phyloP scores from a whole-genome alignment of 352 stramenopile species.

The Phytophthora syringae region DNA sequence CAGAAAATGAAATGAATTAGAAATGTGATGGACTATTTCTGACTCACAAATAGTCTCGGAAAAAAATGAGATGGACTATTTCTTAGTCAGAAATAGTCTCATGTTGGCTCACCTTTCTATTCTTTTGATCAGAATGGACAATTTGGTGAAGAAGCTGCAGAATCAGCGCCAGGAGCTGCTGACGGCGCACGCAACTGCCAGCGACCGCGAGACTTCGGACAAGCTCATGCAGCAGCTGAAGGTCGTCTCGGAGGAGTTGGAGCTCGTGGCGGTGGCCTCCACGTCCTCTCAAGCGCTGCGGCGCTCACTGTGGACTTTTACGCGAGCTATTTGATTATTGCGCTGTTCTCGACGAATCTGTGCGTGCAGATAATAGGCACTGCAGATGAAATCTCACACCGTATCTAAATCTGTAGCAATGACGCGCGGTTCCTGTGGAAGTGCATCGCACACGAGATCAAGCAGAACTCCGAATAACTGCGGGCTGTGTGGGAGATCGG shows the following conservation, averaged over 20 bases:
- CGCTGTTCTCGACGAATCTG: conserved; percentile 60
- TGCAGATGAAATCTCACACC: conserved; percentile 10
- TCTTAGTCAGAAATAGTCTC: neutral
- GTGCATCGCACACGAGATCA: conserved; percentile 51
- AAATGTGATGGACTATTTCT: conserved; percentile 12
- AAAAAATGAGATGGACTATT: no score
- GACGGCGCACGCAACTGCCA: conserved; percentile 18
- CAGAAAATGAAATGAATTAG: neutral
- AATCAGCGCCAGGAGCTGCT: conserved; percentile 51
- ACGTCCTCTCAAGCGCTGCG: conserved; percentile 26
- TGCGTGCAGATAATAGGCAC: conserved; percentile 19
- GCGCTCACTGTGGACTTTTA: conserved; percentile 65
- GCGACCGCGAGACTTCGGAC: conserved; percentile 21
- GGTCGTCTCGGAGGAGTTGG: conserved; percentile 55
- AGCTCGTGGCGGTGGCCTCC: conserved; percentile 55
- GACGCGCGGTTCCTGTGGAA: conserved; percentile 83
- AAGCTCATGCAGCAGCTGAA: conserved; percentile 44
- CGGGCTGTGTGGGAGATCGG: conserved; percentile 65
- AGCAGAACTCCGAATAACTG: conserved; percentile 50
- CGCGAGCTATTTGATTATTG: conserved; percentile 57
- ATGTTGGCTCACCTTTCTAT: neutral
- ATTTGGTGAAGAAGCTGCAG: conserved; percentile 51
- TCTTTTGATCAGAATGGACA: conserved; percentile 59
- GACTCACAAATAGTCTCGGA: conserved; percentile 6
- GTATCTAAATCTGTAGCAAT: conserved; percentile 25